A percentile compares a stretch with the other conserved stretches of the same genome.
These are phyloP conservation scores for Suillus hirtellus DNA, from an alignment of 768 basidiomycete species.

Conservation along the genomic window DNA sequence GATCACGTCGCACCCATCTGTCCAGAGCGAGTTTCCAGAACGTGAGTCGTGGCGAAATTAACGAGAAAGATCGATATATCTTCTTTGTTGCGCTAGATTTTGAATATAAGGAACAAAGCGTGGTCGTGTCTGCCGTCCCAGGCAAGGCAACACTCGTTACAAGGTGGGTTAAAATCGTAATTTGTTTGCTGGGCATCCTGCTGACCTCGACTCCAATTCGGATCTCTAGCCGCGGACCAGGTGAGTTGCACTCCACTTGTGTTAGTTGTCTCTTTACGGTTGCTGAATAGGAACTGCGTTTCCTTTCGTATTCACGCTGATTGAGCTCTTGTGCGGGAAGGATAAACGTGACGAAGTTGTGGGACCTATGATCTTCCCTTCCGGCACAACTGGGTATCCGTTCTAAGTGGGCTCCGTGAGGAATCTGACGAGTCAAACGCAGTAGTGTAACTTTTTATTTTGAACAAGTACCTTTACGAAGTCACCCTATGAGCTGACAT, in stretches of 20 bases:
- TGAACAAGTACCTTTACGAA: not conserved
- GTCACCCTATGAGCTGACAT: not conserved
- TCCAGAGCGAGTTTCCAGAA: conserved; percentile 57
- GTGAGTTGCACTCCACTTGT: conserved; percentile 35
- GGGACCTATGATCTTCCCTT: conserved; percentile 73
- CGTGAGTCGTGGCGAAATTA: conserved; percentile 35
- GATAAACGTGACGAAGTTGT: conserved; percentile 61
- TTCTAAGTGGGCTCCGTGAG: conserved; percentile 14
- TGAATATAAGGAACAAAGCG: conserved; percentile 71
- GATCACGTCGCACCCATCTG: conserved; percentile 78
- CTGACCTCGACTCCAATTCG: not conserved
- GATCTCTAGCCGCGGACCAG: conserved; percentile 66
- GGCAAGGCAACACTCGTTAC: conserved; percentile 62
- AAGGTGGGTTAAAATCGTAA: conserved; percentile 46
- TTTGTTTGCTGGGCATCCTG: conserved; percentile 3
- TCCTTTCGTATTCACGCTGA: conserved; percentile 74
- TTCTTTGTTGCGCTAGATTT: conserved; percentile 47
- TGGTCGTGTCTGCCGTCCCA: conserved; percentile 55
- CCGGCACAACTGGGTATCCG: conserved; percentile 43
- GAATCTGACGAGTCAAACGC: not conserved
- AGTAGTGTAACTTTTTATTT: not conserved
- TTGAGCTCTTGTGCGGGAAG: conserved; percentile 66
- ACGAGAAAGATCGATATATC: not conserved
- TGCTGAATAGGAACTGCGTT: conserved; percentile 62
- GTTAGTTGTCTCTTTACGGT: not conserved